These are phyloP conservation scores for Penicillium sp. DNA, from an alignment of 2,329 filamentous ascomycete species.

Conservation along the genomic window DNA sequence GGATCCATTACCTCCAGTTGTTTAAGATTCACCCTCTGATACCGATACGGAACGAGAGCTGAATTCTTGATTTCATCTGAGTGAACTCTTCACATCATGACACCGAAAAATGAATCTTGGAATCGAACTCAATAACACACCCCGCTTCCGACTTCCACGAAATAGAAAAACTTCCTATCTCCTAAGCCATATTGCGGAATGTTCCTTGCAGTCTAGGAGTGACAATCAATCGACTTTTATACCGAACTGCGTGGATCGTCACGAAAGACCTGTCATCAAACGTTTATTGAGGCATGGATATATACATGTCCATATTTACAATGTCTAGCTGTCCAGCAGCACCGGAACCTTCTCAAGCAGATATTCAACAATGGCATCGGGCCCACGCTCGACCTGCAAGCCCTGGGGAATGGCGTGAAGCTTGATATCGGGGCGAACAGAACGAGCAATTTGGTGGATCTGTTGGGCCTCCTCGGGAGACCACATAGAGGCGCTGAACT, in stretches of 20 bases:
- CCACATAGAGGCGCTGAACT: conserved; percentile 65
- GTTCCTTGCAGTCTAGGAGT: no score
- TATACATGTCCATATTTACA: not conserved
- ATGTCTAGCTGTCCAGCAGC: conserved; percentile 34
- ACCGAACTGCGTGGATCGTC: not conserved
- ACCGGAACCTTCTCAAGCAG: conserved; percentile 41
- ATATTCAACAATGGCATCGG: conserved; percentile 45
- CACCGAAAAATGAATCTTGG: no score
- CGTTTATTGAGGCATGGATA: not conserved
- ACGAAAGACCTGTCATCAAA: not conserved
- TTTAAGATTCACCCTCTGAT: no score
- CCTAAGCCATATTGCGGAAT: no score
- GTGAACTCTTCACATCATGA: no score
- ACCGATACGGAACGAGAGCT: no score
- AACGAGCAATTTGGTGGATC: conserved; percentile 40
- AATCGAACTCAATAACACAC: no score
- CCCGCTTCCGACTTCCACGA: no score
- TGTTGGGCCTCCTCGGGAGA: conserved; percentile 40
- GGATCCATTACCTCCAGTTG: no score
- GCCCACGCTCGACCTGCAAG: conserved; percentile 43
- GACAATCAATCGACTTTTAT: not conserved
- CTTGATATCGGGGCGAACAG: conserved; percentile 41
- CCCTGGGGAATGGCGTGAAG: conserved; percentile 44
- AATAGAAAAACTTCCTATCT: no score
- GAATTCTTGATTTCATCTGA: no score